phyloP scores from a whole-genome alignment of 768 basidiomycete genomes.

The Ramaria rubella region DNA sequence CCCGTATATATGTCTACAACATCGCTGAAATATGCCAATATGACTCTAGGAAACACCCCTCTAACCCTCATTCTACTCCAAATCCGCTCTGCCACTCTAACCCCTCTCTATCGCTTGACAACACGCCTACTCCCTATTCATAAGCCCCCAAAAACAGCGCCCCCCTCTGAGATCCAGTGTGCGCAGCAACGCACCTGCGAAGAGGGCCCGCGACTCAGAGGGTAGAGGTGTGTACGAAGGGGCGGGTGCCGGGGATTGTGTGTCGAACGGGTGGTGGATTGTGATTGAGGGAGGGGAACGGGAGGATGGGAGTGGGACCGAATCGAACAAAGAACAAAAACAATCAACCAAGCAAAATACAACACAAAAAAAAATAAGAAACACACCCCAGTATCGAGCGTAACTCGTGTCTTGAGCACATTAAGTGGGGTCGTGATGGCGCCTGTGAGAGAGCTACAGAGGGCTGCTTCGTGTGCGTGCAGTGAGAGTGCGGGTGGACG shows the following conservation, averaged over 20 bases:
- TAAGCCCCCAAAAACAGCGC: conserved; percentile 97
- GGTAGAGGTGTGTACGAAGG: too few relatives aligned
- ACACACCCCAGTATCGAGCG: conserved; percentile 80
- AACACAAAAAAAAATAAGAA: background rate
- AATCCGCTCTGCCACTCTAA: too few relatives aligned
- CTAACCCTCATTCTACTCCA: too few relatives aligned
- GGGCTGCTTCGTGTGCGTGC: conserved; percentile 69
- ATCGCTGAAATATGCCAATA: too few relatives aligned
- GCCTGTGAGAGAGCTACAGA: conserved; percentile 88
- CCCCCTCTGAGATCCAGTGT: conserved; percentile 96
- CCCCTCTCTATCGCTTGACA: too few relatives aligned
- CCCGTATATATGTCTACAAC: too few relatives aligned
- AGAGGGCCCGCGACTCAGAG: conserved; percentile 62
- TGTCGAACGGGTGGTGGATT: too few relatives aligned
- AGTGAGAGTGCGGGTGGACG: too few relatives aligned
- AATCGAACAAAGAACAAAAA: background rate
- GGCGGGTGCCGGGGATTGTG: too few relatives aligned
- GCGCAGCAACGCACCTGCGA: conserved; percentile 82
- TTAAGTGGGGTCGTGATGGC: conserved; percentile 93
- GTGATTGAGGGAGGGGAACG: too few relatives aligned
- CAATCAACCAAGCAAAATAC: background rate
- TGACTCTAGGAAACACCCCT: too few relatives aligned
- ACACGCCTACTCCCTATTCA: conserved; percentile 64
- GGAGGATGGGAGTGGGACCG: background rate
- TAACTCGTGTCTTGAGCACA: conserved; percentile 93